These are phyloP conservation scores for Biancaea sappan DNA, from an alignment of 306 rosid genomes.

Conservation along the genomic window DNA sequence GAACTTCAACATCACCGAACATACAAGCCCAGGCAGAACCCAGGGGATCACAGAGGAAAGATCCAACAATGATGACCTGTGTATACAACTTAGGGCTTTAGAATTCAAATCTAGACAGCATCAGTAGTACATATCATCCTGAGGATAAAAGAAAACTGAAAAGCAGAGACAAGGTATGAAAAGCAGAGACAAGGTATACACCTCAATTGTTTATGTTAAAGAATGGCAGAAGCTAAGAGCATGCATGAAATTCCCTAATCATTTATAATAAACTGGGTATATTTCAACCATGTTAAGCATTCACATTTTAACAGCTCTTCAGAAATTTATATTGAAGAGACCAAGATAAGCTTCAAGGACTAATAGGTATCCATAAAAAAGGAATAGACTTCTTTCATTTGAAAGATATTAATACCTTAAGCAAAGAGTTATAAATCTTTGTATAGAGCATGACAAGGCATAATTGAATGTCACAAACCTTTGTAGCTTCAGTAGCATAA, in stretches of 20 bases:
- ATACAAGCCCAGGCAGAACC: slow-evolving; percentile 85
- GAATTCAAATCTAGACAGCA: slow-evolving; percentile 26
- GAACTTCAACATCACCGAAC: slow-evolving; percentile 89
- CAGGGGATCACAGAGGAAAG: slow-evolving; percentile 71
- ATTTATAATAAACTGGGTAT: slow-evolving; percentile 9
- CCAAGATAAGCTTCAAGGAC: slow-evolving; percentile 24
- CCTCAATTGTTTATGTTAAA: slow-evolving; percentile 10
- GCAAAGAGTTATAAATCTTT: slow-evolving; percentile 30
- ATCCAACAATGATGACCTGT: slow-evolving; percentile 84
- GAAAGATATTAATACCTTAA: slow-evolving; percentile 20
- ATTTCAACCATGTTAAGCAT: slow-evolving; percentile 25
- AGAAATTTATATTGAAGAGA: slow-evolving; percentile 19
- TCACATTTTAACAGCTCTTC: slow-evolving; percentile 3
- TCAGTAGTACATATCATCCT: slow-evolving; percentile 27
- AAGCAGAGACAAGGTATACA: slow-evolving; percentile 3
- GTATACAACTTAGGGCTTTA: slow-evolving; percentile 36
- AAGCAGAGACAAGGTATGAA: slow-evolving; percentile 2
- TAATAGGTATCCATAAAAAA: slow-evolving; percentile 21
- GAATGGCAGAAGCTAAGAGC: slow-evolving; percentile 22
- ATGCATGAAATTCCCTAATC: slow-evolving; percentile 23
- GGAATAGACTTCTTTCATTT: slow-evolving; percentile 17
- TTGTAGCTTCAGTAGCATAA: slow-evolving; percentile 67
- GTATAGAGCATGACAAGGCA: slow-evolving; percentile 12
- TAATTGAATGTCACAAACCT: slow-evolving; percentile 56
- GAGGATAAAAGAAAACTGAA: background rate